Evolutionary conservation across 2,329 filamentous ascomycete species (phyloP), one percentile per base, ranked within the genome.

Genomic region (Helminthosporium solani): DNA sequence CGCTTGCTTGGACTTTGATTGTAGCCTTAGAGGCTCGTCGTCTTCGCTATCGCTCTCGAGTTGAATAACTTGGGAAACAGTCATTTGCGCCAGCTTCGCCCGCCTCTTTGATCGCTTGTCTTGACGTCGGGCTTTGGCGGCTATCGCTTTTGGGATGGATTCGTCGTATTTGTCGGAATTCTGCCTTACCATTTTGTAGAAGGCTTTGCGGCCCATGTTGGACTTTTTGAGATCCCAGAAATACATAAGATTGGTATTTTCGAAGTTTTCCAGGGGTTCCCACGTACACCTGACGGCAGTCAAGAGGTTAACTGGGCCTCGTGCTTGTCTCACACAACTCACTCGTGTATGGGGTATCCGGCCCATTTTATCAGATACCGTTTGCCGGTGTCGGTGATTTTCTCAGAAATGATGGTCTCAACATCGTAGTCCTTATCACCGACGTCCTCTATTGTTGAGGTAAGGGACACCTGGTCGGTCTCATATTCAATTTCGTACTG

Each of bases 301-400:
- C 11, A 25, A 8, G 6, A 21, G 6, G 18, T 40, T 21, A 12
- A 7, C 18, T 23, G 21, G n/a, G n/a, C n/a, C n/a, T n/a, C 36
- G 3, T n/a, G 28, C 28, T 31, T 31, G 6, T n/a, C 9, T 31
- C 12, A 28, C 14, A 18, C 16, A 18, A 31, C 52, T 49, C 53
- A 64, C 61, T 52, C 42, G 33, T 65, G 46, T 21, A 83, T 50
- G 1, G 75, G 71, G 57, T 85, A 90, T 2, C 73, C 77, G 20
- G 74, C 71, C 86, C 86, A 90, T 48, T 80, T 77, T 18, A 88
- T 78, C 1, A 90, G 75, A 59, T 82, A 89, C 68, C 60, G 43
- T 7, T 64, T 49, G 1, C 54, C 68, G 56, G 84, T 76, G 1
- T 74, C 73, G 15, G 82, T 64, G 27, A 86, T 74, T 12, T 5